Conservation (phyloP, 768 basidiomycete genomes). For the Rossbeevera mucosa region DNA sequence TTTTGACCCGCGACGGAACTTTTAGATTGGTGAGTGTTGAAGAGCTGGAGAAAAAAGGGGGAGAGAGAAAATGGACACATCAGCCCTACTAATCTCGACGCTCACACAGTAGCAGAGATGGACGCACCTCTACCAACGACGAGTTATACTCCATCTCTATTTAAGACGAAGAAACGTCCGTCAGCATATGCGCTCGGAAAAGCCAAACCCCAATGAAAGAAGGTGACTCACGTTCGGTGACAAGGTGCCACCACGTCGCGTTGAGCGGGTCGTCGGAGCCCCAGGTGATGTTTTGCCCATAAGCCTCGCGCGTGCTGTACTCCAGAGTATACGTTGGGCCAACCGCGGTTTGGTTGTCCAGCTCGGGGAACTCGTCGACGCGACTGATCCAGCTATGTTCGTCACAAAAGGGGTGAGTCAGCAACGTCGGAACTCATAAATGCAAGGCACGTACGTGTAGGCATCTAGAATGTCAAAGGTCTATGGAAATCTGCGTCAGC, state of each 20-base stretch:
- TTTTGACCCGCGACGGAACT: conserved; percentile 45
- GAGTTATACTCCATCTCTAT: conserved; percentile 24
- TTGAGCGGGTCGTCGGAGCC: conserved; percentile 60
- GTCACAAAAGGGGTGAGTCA: not conserved
- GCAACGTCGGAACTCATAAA: too few relatives aligned
- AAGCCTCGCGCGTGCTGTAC: conserved; percentile 65
- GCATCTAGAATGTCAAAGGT: conserved; percentile 73
- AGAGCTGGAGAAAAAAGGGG: conserved; percentile 39
- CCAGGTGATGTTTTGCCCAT: conserved; percentile 54
- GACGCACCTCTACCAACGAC: conserved; percentile 20
- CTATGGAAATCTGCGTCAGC: conserved; percentile 29
- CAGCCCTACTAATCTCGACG: not conserved
- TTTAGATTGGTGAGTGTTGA: conserved; percentile 70
- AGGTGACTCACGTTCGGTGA: conserved; percentile 54
- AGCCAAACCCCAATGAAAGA: not conserved
- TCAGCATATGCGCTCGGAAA: not conserved
- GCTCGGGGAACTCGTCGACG: conserved; percentile 50
- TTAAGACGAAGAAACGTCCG: not conserved
- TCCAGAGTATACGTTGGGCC: conserved; percentile 60
- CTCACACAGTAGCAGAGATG: not conserved
- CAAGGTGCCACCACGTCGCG: conserved; percentile 75
- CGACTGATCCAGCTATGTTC: conserved; percentile 55
- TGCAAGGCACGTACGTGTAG: conserved; percentile 57
- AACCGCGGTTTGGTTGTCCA: conserved; percentile 50
- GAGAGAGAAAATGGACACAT: not conserved